Percentiles rank a stretch among this genome's conserved stretches.
Evolutionary conservation across 176 grass and related monocot species (phyloP).

Genomic region (Oryza meridionalis): DNA sequence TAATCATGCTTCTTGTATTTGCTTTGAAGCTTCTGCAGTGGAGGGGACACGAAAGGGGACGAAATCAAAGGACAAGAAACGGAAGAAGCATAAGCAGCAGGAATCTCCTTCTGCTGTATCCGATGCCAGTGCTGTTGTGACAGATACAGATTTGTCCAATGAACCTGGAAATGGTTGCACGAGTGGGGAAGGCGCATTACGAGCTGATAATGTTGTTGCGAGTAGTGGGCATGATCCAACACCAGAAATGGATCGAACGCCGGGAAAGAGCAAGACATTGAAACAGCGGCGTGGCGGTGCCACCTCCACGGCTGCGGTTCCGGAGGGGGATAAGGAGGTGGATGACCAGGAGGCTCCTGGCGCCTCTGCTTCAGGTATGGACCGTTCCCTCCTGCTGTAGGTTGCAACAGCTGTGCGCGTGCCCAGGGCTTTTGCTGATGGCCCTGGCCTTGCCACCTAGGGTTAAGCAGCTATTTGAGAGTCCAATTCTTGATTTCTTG

Average conservation of each 20-base stretch:
- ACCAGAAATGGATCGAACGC: neutral
- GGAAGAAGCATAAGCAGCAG: conserved; percentile 30
- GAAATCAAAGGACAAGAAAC: conserved; percentile 24
- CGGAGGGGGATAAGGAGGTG: neutral
- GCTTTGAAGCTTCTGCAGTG: neutral
- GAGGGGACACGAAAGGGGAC: neutral
- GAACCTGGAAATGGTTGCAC: conserved; percentile 15
- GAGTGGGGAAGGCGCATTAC: neutral
- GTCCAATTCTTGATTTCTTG: conserved; percentile 13
- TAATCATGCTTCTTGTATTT: neutral
- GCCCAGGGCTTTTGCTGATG: neutral
- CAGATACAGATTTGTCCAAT: neutral
- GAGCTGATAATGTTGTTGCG: conserved; percentile 13
- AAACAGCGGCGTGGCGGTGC: neutral
- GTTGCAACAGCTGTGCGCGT: neutral
- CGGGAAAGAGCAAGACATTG: conserved; percentile 1
- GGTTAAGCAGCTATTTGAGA: neutral
- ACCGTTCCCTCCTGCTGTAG: neutral
- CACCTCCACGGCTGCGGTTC: neutral
- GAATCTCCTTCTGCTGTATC: neutral
- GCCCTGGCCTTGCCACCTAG: neutral
- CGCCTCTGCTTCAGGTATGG: conserved; percentile 34
- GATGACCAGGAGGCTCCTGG: neutral
- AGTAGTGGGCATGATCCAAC: conserved; percentile 28
- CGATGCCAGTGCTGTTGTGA: neutral